Evolutionary conservation across 2,329 filamentous ascomycete genomes (phyloP).

Genomic region (Nigrospora oryzae): DNA sequence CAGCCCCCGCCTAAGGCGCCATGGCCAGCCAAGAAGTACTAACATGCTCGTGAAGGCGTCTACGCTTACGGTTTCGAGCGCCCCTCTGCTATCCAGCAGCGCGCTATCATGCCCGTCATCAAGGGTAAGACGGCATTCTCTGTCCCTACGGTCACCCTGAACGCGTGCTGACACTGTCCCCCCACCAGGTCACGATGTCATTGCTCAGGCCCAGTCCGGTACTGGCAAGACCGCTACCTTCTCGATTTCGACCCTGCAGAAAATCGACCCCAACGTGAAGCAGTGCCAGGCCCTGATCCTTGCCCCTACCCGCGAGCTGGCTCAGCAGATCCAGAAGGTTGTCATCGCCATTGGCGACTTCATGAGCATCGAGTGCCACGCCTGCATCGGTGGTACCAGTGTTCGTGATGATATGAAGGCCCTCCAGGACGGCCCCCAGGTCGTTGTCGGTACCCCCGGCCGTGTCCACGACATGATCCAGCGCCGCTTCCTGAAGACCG

Average conservation of each 20-base stretch:
- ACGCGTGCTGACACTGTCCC: neutral
- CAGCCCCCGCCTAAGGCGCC: conserved; percentile 1
- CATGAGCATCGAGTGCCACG: conserved; percentile 99
- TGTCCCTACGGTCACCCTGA: neutral
- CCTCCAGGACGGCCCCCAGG: conserved; percentile 89
- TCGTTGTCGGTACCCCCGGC: conserved; percentile 95
- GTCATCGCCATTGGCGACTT: conserved; percentile 98
- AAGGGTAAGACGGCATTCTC: conserved; percentile 61
- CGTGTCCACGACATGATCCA: conserved; percentile 99
- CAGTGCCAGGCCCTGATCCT: conserved; percentile 97
- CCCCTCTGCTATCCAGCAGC: conserved; percentile 98
- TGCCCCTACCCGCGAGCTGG: conserved; percentile 94
- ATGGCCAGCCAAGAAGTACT: too few relatives aligned
- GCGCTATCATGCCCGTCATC: conserved; percentile 99
- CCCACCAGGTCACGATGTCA: conserved; percentile 81
- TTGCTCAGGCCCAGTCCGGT: conserved; percentile 98
- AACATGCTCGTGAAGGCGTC: conserved; percentile 50
- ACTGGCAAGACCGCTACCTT: conserved; percentile 99
- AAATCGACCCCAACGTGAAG: conserved; percentile 93
- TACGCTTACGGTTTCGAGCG: conserved; percentile 99
- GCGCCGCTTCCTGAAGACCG: conserved; percentile 92
- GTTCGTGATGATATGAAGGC: conserved; percentile 99
- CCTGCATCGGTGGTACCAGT: conserved; percentile 97
- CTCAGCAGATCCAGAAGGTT: conserved; percentile 99
- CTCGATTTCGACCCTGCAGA: conserved; percentile 98